Percentiles rank a stretch among this genome's conserved stretches.
Conservation (phyloP, 345 rosid genomes). For the Citrus glauca region DNA sequence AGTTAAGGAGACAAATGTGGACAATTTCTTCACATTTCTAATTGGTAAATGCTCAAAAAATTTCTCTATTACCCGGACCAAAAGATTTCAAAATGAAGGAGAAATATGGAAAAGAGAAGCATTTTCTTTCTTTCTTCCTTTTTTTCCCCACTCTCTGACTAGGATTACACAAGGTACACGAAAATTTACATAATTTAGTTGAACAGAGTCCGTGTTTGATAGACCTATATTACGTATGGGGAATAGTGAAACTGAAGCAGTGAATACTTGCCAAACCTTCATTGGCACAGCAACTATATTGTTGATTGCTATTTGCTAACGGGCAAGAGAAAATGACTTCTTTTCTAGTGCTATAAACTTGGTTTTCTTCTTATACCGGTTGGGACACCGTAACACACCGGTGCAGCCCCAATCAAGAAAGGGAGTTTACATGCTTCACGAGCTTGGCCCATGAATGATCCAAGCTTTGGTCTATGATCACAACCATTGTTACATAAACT, state of each 20-base stretch:
- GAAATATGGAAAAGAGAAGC: background rate
- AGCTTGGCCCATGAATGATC: conserved; percentile 71
- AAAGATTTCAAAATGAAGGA: too few species aligned
- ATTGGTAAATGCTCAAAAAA: too few species aligned
- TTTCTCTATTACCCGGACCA: too few species aligned
- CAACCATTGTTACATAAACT: conserved; percentile 26
- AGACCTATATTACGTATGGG: background rate
- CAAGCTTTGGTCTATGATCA: conserved; percentile 56
- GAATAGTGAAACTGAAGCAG: background rate
- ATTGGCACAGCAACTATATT: background rate
- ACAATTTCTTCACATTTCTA: too few species aligned
- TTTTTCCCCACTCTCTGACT: background rate
- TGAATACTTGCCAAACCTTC: background rate
- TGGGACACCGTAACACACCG: conserved; percentile 92
- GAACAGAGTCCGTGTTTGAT: background rate
- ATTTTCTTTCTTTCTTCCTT: background rate
- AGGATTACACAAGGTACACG: background rate
- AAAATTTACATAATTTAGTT: background rate
- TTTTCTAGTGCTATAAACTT: conserved; percentile 18
- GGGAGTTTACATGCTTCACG: conserved; percentile 71
- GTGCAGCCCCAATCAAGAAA: conserved; percentile 85
- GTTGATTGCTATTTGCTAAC: background rate
- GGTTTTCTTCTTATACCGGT: conserved; percentile 65
- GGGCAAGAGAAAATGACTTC: background rate
- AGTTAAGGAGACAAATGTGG: too few species aligned